Evolutionary conservation across 1,139 yeast genomes (phyloP).

Genomic region (Yamadazyma mexicana): DNA sequence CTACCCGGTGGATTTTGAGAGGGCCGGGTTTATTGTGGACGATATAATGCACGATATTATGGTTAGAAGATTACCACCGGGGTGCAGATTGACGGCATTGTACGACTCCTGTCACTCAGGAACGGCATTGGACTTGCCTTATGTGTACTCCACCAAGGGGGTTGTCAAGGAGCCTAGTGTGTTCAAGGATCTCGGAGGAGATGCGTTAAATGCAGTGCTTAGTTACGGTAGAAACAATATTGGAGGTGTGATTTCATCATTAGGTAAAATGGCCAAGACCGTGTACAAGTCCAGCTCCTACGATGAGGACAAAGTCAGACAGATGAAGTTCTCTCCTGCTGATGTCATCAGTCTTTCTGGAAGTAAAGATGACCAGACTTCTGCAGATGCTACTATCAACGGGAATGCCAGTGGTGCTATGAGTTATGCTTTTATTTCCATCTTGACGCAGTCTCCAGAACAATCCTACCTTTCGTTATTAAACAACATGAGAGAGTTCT

Average conservation of each 20-base stretch:
- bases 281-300: constrained; percentile 28
- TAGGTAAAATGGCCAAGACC: constrained; percentile 50
- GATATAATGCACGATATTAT: constrained; percentile 82
- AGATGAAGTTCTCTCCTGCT: constrained; percentile 78
- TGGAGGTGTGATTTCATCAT: constrained; percentile 47
- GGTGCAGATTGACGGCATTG: constrained; percentile 84
- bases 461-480: constrained; percentile 78
- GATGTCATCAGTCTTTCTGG: constrained; percentile 88
- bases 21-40: constrained; percentile 73
- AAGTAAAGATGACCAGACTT: constrained; percentile 81
- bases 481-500: constrained; percentile 74
- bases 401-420: constrained; percentile 90
- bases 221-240: constrained; percentile 75
- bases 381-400: constrained; percentile 79
- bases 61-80: constrained; percentile 76
- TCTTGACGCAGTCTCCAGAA: constrained; percentile 62
- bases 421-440: constrained; percentile 86
- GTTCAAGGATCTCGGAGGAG: constrained; percentile 81
- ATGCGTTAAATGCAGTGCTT: constrained; percentile 68
- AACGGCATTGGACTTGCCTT: constrained; percentile 86
- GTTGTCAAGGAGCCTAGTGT: constrained; percentile 86
- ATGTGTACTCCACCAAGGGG: constrained; percentile 87
- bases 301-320: constrained; percentile 32
- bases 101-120: constrained; percentile 96
- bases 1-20: constrained; percentile 85